Conservation (phyloP, 2,329 filamentous ascomycete species). For the Cryoendolithus antarcticus region DNA sequence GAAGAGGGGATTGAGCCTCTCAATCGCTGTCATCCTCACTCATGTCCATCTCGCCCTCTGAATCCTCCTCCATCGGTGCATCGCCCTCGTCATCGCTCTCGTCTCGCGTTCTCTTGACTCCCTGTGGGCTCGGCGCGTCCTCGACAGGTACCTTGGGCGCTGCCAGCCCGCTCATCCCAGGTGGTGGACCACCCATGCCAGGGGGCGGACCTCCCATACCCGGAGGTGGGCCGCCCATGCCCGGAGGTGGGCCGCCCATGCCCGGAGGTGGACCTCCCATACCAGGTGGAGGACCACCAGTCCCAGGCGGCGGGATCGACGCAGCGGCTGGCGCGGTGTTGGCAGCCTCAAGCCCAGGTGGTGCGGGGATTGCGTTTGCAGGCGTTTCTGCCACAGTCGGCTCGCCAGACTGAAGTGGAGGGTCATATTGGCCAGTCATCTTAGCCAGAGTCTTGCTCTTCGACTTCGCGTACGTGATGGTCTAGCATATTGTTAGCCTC, state of each 20-base stretch:
- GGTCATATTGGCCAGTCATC: constrained; percentile 78
- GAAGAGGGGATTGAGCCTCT: no score
- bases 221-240: constrained; percentile 1
- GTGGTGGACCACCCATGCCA: constrained; percentile 19
- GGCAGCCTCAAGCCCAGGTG: no score
- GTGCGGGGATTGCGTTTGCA: not conserved
- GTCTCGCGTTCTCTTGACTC: constrained; percentile 42
- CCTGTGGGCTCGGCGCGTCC: constrained; percentile 40
- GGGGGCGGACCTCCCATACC: constrained; percentile 8
- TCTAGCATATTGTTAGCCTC: constrained; percentile 37
- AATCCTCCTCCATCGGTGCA: constrained; percentile 29
- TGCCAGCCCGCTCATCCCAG: no score
- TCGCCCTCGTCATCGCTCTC: constrained; percentile 28
- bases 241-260: not conserved
- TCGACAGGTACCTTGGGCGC: constrained; percentile 40
- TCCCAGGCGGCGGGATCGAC: constrained; percentile 1
- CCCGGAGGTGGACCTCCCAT: not conserved
- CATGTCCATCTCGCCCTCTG: constrained; percentile 38
- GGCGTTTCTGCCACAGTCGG: constrained; percentile 14
- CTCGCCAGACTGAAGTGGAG: constrained; percentile 10
- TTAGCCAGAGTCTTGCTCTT: constrained; percentile 83
- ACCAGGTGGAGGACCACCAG: constrained; percentile 2
- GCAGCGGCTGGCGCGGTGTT: not conserved
- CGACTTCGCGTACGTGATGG: constrained; percentile 80
- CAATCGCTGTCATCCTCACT: no score